These are phyloP conservation scores for Fusarium domesticum DNA, from an alignment of 2,329 filamentous ascomycete genomes.

Conservation along the genomic window DNA sequence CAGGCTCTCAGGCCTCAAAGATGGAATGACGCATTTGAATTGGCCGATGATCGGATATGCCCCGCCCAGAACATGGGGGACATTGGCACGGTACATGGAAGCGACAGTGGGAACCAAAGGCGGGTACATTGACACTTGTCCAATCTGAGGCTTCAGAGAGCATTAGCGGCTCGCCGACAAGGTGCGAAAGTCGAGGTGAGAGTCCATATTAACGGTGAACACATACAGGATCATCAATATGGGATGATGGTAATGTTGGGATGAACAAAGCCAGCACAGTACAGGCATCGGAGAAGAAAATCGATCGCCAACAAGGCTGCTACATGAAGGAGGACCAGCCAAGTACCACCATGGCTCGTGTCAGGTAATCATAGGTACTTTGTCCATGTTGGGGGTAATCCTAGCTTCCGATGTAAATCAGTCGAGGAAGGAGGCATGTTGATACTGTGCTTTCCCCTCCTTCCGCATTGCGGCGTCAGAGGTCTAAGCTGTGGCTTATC, in stretches of 20 bases:
- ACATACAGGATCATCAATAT: conserved; percentile 16
- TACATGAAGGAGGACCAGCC: too few species aligned
- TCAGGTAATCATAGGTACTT: background rate
- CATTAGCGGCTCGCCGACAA: conserved; percentile 9
- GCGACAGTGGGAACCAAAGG: conserved; percentile 11
- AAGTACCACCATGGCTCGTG: background rate
- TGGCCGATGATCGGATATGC: conserved; percentile 19
- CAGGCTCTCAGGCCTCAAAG: conserved; percentile 15
- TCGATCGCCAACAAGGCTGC: too few species aligned
- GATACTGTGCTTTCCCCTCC: background rate
- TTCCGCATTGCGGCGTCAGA: conserved; percentile 2
- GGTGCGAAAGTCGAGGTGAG: background rate
- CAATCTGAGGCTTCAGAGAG: conserved; percentile 11
- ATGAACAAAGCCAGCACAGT: too few species aligned
- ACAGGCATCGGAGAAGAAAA: too few species aligned
- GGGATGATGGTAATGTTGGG: conserved; percentile 3
- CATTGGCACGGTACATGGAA: conserved; percentile 18
- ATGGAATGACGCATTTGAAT: conserved; percentile 11
- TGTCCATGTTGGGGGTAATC: background rate
- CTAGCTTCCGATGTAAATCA: background rate
- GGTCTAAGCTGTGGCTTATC: conserved; percentile 27
- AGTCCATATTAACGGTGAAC: conserved; percentile 6
- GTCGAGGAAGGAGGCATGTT: conserved; percentile 1
- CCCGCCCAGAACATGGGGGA: conserved; percentile 20
- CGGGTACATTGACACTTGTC: conserved; percentile 16